phyloP scores from a whole-genome alignment of 495 filamentous ascomycete species.

The Pseudomonodictys pantanalensis region DNA sequence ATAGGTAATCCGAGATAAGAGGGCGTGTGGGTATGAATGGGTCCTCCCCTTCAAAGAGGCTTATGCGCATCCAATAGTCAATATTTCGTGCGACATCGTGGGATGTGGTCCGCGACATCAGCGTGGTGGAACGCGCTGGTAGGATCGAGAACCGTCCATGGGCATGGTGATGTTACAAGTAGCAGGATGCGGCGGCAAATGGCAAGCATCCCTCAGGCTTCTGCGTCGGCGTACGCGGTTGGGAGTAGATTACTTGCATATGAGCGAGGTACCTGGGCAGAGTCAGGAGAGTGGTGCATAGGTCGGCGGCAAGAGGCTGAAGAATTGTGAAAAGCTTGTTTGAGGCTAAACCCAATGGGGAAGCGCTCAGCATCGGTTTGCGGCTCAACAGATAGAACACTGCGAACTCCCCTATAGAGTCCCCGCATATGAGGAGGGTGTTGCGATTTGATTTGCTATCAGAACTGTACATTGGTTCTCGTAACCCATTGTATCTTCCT shows the following conservation, averaged over 20 bases:
- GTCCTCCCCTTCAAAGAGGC: neutral
- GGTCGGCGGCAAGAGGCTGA: neutral
- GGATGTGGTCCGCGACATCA: no score
- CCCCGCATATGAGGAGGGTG: no score
- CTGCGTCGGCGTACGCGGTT: no score
- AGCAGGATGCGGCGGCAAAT: neutral
- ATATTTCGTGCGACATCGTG: no score
- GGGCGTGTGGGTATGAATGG: conserved; percentile 25
- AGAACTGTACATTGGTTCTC: no score
- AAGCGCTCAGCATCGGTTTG: neutral
- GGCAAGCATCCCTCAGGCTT: no score
- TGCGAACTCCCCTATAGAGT: no score
- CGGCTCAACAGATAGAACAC: neutral
- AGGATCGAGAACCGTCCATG: no score
- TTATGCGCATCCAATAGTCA: conserved; percentile 14
- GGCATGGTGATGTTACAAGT: no score
- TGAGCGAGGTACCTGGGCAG: neutral
- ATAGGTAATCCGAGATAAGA: conserved; percentile 27
- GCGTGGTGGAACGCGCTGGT: no score
- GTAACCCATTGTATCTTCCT: no score
- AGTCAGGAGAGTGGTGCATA: neutral
- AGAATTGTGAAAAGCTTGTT: conserved; percentile 21
- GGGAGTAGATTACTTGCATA: neutral
- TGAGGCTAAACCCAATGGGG: conserved; percentile 1
- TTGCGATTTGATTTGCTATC: no score